phyloP scores from a whole-genome alignment of 1,284 basidiomycete genomes.

The Irpex lacteus region DNA sequence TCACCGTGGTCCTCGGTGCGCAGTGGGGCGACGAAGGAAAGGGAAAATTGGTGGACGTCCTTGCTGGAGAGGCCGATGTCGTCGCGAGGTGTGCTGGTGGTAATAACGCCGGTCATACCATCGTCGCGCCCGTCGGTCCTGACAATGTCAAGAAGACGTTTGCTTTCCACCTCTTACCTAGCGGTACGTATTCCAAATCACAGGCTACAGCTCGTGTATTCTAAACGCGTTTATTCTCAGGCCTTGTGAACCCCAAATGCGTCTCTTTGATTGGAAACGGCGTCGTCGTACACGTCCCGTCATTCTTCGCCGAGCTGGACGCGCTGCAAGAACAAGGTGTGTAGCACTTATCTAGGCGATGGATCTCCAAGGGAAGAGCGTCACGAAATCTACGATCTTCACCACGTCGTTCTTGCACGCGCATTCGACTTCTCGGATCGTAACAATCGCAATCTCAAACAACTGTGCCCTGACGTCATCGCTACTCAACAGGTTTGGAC shows the following conservation, averaged over 20 bases:
- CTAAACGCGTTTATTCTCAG: conserved; percentile 35
- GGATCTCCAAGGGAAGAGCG: neutral
- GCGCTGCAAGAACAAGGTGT: conserved; percentile 82
- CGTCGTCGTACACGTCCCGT: conserved; percentile 93
- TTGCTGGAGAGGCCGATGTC: conserved; percentile 85
- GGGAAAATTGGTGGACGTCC: conserved; percentile 93
- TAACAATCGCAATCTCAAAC: neutral
- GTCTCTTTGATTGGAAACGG: conserved; percentile 90
- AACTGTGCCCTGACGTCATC: neutral
- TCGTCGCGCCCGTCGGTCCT: conserved; percentile 78
- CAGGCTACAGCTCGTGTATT: neutral
- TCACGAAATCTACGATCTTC: too few species aligned
- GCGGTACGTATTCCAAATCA: conserved; percentile 55
- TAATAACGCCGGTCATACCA: conserved; percentile 98
- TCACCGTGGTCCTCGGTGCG: conserved; percentile 79
- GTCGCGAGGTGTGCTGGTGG: conserved; percentile 97
- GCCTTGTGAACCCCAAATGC: conserved; percentile 88
- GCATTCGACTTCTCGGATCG: neutral
- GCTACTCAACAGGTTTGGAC: conserved; percentile 63
- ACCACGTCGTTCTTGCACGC: neutral
- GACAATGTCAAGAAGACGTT: conserved; percentile 77
- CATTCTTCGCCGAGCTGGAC: conserved; percentile 94
- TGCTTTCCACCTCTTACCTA: conserved; percentile 95
- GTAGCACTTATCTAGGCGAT: neutral
- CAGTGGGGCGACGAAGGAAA: conserved; percentile 98